Evolutionary conservation across 257 asterid species (phyloP), one percentile per base, ranked within the genome.

Genomic region (Marsdenia floribunda): DNA sequence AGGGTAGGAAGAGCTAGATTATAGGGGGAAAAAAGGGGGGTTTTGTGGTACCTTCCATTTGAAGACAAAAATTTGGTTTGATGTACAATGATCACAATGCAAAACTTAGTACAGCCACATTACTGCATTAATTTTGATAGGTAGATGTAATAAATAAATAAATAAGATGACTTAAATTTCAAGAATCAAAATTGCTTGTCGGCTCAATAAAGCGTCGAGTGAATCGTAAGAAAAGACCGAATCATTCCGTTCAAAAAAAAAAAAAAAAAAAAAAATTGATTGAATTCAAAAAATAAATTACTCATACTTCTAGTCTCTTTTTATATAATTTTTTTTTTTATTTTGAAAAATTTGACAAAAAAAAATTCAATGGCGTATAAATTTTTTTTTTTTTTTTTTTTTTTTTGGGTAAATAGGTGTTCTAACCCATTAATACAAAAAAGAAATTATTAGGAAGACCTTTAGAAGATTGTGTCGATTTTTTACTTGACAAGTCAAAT

Each of bases 201-300:
- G 68, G 47, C 2, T 52, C 73, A 72, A 54, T 63, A 52, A 72
- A 72, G 70, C 3, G 18, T 64, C 38, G 40, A 71, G 81, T 72
- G 77, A 71, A 52, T 24, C 47, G 4, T 40, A 77, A 77, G 81
- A 16, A 40, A 61, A 77, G 60, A 53, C 61, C 76, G n/a, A 42
- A 77, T 77, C 73, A 77, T 72, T 35, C 44, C 35, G 33, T 29
- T 1, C 33, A 29, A 29, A 29, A 29, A 29, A 29, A 0, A 29
- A 29, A 29, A 29, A 29, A 29, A 29, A 1, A 29, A 29, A 29
- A n/a, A n/a, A n/a, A 2, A 52, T 11, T 12, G 15, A 58, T 58
- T 58, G 8, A 60, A 60, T 24, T 9, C 47, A 42, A 42, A 42
- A 6, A 42, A 42, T 42, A 42, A 6, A 42, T 11, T 42, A 42